Percentiles rank a stretch among this genome's conserved stretches.
Conservation (phyloP, 805 yeast species). For the Sugiyamaella mastotermitis region DNA sequence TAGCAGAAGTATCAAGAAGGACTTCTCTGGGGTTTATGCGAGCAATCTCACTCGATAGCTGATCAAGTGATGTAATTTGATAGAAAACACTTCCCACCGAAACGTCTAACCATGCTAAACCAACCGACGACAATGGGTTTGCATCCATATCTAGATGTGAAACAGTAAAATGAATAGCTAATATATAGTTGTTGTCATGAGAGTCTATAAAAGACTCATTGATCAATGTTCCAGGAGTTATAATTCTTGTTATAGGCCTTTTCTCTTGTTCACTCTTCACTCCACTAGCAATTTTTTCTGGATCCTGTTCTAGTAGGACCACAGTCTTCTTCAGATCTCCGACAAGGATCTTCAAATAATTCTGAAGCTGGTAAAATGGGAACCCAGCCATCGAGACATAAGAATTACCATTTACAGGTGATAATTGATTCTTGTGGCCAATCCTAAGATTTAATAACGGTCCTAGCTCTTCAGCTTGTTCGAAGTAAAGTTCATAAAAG, state of each 20-base stretch:
- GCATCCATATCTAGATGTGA: conserved; percentile 25
- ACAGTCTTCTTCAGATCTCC: conserved; percentile 41
- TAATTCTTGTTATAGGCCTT: conserved; percentile 69
- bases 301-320: conserved; percentile 19
- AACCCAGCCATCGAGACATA: conserved; percentile 84
- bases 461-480: conserved; percentile 74
- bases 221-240: conserved; percentile 89
- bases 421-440: conserved; percentile 27
- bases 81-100: conserved; percentile 75
- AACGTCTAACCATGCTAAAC: conserved; percentile 84
- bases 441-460: conserved; percentile 56
- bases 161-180: conserved; percentile 41
- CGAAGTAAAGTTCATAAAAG: conserved; percentile 58
- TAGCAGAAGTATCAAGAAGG: conserved; percentile 34
- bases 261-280: conserved; percentile 27
- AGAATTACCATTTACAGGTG: conserved; percentile 15
- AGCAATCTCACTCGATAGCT: conserved; percentile 63
- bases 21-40: conserved; percentile 81
- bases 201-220: conserved; percentile 80
- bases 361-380: conserved; percentile 63
- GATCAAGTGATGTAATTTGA: conserved; percentile 54
- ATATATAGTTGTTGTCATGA: conserved; percentile 62
- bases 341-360: conserved; percentile 69
- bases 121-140: conserved; percentile 45
- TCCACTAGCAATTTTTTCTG: conserved; percentile 28